phyloP scores from a whole-genome alignment of 2,329 filamentous ascomycete genomes.

The Trichophyton equinum region DNA sequence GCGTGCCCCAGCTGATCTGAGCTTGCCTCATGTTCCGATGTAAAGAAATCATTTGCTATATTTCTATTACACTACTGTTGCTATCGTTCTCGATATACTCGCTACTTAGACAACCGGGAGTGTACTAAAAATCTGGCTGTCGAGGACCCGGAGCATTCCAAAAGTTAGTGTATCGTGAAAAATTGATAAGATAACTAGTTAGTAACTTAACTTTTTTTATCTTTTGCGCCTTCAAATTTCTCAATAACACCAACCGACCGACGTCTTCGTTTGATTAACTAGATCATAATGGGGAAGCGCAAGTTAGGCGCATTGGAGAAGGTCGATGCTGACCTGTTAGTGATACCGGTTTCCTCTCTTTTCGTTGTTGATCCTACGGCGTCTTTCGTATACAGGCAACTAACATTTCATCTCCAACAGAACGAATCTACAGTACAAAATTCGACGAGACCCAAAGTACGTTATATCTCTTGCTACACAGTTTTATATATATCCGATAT shows the following conservation, averaged over 20 bases:
- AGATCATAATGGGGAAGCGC: slow-evolving; percentile 58
- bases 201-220: background rate
- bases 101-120: background rate
- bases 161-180: background rate
- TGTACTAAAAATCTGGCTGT: background rate
- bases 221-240: background rate
- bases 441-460: slow-evolving; percentile 69
- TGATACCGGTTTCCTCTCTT: background rate
- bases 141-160: background rate
- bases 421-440: slow-evolving; percentile 82
- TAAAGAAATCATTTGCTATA: background rate
- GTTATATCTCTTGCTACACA: slow-evolving; percentile 18
- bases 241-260: slow-evolving; percentile 49
- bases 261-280: slow-evolving; percentile 33
- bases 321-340: slow-evolving; percentile 75
- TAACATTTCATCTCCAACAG: slow-evolving; percentile 29
- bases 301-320: slow-evolving; percentile 90
- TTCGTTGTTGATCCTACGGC: background rate
- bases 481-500: background rate
- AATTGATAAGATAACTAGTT: background rate
- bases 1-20: background rate
- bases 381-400: slow-evolving; percentile 14
- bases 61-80: background rate
- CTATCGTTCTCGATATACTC: background rate
- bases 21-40: too few species aligned